Conservation (phyloP, 257 asterid species). For the Striga asiatica region DNA sequence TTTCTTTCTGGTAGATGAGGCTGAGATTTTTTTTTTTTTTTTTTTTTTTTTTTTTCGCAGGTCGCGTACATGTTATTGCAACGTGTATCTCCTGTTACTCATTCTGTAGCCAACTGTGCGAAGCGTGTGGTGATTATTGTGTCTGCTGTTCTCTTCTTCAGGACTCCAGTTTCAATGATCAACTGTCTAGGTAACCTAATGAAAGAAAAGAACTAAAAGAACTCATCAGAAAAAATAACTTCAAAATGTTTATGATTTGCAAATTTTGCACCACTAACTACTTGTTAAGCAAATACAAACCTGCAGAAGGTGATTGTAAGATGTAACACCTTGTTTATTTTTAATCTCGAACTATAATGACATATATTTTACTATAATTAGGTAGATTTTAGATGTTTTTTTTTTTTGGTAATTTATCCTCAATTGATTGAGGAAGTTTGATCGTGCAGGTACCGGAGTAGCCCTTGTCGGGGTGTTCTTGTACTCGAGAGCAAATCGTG, state of each 20-base stretch:
- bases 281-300: no score
- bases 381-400: no score
- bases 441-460: slow-evolving; percentile 60
- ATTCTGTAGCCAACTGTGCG: slow-evolving; percentile 86
- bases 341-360: no score
- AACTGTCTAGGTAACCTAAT: slow-evolving; percentile 79
- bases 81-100: slow-evolving; percentile 92
- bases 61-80: slow-evolving; percentile 88
- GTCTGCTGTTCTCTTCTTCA: slow-evolving; percentile 80
- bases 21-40: slow-evolving; percentile 12
- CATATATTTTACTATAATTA: no score
- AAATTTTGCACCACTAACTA: no score
- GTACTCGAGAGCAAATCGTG: slow-evolving; percentile 72
- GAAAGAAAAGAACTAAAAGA: no score
- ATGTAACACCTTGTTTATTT: no score
- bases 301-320: neutral
- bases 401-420: neutral
- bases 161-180: slow-evolving; percentile 62
- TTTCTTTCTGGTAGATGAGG: no score
- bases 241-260: no score
- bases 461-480: slow-evolving; percentile 91
- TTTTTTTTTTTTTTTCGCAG: slow-evolving; percentile 24
- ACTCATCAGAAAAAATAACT: no score
- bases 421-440: neutral
- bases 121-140: slow-evolving; percentile 92